Base-by-base conservation (phyloP, 1,284 basidiomycete species). In the Irpex sp. region DNA sequence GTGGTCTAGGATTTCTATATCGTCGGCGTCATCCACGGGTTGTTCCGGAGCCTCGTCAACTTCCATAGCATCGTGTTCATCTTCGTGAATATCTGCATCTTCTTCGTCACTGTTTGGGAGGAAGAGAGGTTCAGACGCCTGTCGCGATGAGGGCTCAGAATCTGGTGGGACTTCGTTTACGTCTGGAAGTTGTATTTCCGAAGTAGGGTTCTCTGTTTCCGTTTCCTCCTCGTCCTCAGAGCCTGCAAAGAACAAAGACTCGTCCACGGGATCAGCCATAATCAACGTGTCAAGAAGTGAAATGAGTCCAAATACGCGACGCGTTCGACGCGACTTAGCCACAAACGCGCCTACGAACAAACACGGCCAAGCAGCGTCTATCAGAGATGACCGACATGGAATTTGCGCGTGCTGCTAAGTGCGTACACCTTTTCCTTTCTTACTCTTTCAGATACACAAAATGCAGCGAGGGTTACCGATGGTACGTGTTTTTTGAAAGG, bases 401-500 rank as follows among this genome's bases (percentile, higher is more conserved):
- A 59, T 56, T 63, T 63, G 57, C 55, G 56, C 51, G 52, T 45
- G 28, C 21, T 36, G 35, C 14, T 23, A 16, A 47, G 45, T 58
- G 28, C 45, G 42, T 57, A 19, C 28, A 59, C 64, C 63, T 19
- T 45, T 48, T 35, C 39, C 10, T 33, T 58, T 37, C 39, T 48
- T 47, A 58, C 48, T 10, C 18, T 3, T 19, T 58, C 21, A 49
- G 2, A 23, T 33, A 10, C n/a, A 4, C 67, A 87, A 84, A 79
- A 90, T 90, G 88, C 88, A 90, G 74, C 86, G 88, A 64, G 81
- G 80, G 67, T 78, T 90, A 67, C 85, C 86, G 54, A 88, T 90
- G 83, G 88, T 88, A 72, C 55, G 70, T 63, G 21, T 42, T 12
- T 18, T 36, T 16, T 16, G 12, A 16, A 42, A 47, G 51, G 51